These are phyloP conservation scores for Cyanidium caldarium DNA, from an alignment of 23 red algal species.

Conservation along the genomic window DNA sequence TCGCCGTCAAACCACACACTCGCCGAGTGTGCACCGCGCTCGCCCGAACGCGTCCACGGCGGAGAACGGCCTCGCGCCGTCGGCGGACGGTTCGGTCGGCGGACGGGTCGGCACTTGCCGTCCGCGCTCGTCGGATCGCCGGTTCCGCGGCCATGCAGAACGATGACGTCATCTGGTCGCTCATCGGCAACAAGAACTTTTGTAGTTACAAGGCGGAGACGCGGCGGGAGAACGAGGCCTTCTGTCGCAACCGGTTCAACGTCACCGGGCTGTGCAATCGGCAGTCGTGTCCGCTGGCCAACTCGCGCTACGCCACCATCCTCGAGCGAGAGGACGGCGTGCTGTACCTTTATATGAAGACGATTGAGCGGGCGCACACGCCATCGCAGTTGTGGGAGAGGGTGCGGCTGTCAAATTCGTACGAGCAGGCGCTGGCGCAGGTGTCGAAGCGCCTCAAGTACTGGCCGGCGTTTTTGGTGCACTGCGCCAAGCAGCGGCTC, in stretches of 20 bases:
- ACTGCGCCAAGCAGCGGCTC: constrained; percentile 91
- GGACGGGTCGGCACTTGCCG: no score
- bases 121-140: no score
- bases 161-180: constrained; percentile 82
- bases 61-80: no score
- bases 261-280: constrained; percentile 72
- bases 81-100: no score
- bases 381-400: constrained; percentile 67
- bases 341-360: constrained; percentile 68
- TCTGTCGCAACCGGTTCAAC: constrained; percentile 90
- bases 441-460: constrained; percentile 56
- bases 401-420: constrained; percentile 46
- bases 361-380: constrained; percentile 73
- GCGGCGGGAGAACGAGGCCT: constrained; percentile 21
- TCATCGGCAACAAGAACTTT: constrained; percentile 53
- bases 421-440: constrained; percentile 48
- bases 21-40: no score
- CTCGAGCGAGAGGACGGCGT: constrained; percentile 35
- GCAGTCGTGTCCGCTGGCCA: constrained; percentile 80
- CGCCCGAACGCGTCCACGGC: no score
- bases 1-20: no score
- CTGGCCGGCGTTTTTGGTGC: constrained; percentile 80
- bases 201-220: constrained; percentile 76
- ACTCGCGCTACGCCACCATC: constrained; percentile 93
- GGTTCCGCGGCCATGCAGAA: constrained; percentile 92